Evolutionary conservation across 805 yeast genomes (phyloP).

Genomic region (Ascoidea rubescens): DNA sequence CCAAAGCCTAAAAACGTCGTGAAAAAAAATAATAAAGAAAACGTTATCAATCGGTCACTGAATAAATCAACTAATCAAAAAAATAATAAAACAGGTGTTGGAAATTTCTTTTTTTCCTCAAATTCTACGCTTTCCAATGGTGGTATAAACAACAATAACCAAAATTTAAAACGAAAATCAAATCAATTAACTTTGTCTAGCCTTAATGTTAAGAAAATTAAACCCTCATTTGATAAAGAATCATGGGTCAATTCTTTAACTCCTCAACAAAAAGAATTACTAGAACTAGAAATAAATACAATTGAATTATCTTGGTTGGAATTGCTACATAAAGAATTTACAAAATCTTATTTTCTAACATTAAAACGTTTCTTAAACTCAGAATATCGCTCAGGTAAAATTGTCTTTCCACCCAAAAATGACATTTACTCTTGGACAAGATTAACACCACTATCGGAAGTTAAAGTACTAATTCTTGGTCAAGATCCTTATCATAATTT

Average conservation of each 20-base stretch:
- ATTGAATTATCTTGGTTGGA: constrained; percentile 73
- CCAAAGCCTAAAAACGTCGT: no score
- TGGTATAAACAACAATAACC: no score
- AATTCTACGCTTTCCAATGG: no score
- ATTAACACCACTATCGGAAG: constrained; percentile 54
- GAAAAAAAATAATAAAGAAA: no score
- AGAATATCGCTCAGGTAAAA: constrained; percentile 29
- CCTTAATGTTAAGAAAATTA: no score
- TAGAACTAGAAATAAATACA: constrained; percentile 53
- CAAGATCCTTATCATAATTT: constrained; percentile 94
- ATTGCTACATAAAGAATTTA: constrained; percentile 52
- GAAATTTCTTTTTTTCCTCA: no score
- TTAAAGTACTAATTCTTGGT: constrained; percentile 74
- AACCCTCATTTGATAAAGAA: constrained; percentile 17
- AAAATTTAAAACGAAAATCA: not conserved
- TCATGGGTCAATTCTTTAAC: constrained; percentile 36
- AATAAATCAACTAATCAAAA: no score
- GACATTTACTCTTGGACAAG: constrained; percentile 89
- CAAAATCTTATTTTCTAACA: constrained; percentile 71
- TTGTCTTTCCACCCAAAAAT: constrained; percentile 64
- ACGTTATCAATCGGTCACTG: no score
- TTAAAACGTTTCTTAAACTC: constrained; percentile 48
- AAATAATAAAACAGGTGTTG: no score
- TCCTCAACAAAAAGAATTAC: constrained; percentile 33
- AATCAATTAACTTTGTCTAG: not conserved